These are phyloP conservation scores for Hypoxylon perforatum DNA, from an alignment of 495 filamentous ascomycete genomes.

Conservation along the genomic window DNA sequence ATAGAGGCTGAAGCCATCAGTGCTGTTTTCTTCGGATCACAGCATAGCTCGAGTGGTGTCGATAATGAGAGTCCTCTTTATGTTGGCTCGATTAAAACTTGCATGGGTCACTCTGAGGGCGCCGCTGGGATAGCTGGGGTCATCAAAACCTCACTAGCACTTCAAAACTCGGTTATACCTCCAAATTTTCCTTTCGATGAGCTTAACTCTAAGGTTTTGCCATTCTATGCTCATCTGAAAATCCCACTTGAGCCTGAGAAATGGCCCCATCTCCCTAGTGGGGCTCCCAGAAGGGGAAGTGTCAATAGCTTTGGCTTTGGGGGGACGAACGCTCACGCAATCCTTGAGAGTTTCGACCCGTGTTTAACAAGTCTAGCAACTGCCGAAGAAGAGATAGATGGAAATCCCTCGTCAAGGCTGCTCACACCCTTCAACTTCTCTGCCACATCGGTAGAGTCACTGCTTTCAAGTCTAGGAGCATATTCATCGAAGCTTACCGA, in stretches of 20 bases:
- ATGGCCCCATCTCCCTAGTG: too few relatives aligned
- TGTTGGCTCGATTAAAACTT: conserved; percentile 58
- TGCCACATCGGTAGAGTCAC: too few relatives aligned
- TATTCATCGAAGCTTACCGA: too few relatives aligned
- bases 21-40: conserved; percentile 32
- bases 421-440: too few relatives aligned
- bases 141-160: conserved; percentile 55
- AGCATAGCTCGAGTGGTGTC: background rate
- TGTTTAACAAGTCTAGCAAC: background rate
- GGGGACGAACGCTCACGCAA: too few relatives aligned
- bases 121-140: conserved; percentile 55
- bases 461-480: too few relatives aligned
- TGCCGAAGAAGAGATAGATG: background rate
- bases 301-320: too few relatives aligned
- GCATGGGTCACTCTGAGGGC: conserved; percentile 54
- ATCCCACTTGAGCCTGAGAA: too few relatives aligned
- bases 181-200: too few relatives aligned
- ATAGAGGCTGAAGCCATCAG: conserved; percentile 58
- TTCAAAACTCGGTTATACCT: too few relatives aligned
- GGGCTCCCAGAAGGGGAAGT: too few relatives aligned
- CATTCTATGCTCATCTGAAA: conserved; percentile 13
- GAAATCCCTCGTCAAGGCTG: background rate
- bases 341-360: background rate
- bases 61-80: conserved; percentile 22
- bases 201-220: too few relatives aligned